phyloP scores from a whole-genome alignment of 2,329 filamentous ascomycete genomes.

The Blumeria graminis region DNA sequence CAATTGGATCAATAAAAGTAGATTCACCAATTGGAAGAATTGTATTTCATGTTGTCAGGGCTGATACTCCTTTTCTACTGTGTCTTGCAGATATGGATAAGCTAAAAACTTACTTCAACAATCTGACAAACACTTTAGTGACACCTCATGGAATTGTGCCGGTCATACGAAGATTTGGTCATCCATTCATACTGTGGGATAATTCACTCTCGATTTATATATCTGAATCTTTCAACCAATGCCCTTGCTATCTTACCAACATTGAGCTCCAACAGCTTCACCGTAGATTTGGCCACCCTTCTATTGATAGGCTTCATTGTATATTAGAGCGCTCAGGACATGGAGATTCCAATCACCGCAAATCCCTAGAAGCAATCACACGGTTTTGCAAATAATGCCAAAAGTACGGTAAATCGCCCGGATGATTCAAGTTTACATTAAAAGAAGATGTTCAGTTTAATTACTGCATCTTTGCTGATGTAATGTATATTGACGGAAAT shows the following conservation, averaged over 20 bases:
- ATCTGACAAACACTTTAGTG: not conserved
- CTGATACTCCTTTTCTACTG: not conserved
- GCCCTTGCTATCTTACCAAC: not conserved
- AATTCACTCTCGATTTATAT: not conserved
- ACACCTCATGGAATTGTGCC: not conserved
- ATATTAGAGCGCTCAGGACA: not conserved
- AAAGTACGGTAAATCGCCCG: not conserved
- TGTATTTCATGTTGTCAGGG: not conserved
- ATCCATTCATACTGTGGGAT: not conserved
- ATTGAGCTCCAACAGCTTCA: not conserved
- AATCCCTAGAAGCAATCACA: not conserved
- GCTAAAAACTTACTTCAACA: not conserved
- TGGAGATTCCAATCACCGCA: not conserved
- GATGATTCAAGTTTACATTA: not conserved
- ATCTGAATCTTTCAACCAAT: not conserved
- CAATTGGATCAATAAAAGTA: not conserved
- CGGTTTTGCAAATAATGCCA: not conserved
- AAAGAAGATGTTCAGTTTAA: constrained; percentile 1
- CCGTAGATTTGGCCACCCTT: not conserved
- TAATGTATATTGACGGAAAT: constrained; percentile 1
- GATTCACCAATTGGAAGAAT: not conserved
- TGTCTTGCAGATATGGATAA: not conserved
- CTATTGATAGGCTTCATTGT: not conserved
- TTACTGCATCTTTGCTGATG: constrained; percentile 2
- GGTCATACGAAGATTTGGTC: not conserved